Evolutionary conservation across 1,139 yeast genomes (phyloP), one percentile per base, ranked within the genome.

Genomic region (Pichia sp.): DNA sequence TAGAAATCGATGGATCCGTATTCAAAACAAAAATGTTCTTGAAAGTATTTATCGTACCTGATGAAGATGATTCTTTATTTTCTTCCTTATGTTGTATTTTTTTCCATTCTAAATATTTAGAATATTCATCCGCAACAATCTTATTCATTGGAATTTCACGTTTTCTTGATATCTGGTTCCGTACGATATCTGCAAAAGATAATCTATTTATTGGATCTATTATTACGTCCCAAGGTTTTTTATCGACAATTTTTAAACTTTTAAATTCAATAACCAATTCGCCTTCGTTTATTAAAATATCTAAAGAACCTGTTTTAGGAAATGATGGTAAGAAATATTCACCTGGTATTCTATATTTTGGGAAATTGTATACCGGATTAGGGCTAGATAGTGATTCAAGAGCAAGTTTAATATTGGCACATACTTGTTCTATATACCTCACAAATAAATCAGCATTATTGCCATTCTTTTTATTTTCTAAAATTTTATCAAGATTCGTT

Each of bases 201-300:
- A 49, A 40, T 16, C 54, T 47, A 6, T 51, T 50, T 9, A 45
- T 41, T 10, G 35, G 37, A 41, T 61, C 58, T 7, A 61, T 48
- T 5, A 63, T 59, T 3, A 54, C 48, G 37, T 55, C 53, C 67
- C 67, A 63, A 16, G 67, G 67, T 30, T 46, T 54, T 20, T 45
- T 49, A 2, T 54, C 55, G n/a, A 62, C 55, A 1, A 49, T 47
- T n/a, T 41, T 47, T 30, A 63, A 41, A 28, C 53, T 55, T 43
- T 57, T 58, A 34, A 62, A 53, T 27, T 63, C 66, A 12, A 62
- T 53, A 2, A 59, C 52, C 23, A 63, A 40, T 41, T 63, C 67
- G 31, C 62, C 56, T 37, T 59, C 60, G 40, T 55, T 56, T 20
- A 62, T 52, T 20, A 52, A 52, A 30, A 63, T 49, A 41, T 63